Evolutionary conservation across 441 rosid genomes (phyloP).

Genomic region (Jatropha multifida): DNA sequence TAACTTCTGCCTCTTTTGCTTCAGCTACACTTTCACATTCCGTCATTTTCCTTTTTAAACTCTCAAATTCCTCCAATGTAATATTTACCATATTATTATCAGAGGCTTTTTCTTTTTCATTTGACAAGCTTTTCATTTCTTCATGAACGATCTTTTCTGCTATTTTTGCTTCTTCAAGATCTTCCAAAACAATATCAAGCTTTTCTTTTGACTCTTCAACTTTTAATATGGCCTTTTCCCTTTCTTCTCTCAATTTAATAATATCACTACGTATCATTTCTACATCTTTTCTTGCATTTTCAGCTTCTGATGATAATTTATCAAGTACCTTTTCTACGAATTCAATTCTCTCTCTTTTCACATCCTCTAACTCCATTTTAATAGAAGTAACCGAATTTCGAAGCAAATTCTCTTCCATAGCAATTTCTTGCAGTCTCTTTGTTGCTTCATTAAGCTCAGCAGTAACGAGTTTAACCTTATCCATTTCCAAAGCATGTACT

Average conservation of each 20-base stretch:
- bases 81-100: conserved; percentile 42
- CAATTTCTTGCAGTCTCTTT: conserved; percentile 50
- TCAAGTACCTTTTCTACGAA: conserved; percentile 36
- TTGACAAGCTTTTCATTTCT: conserved; percentile 49
- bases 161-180: conserved; percentile 52
- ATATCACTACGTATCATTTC: conserved; percentile 41
- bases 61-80: conserved; percentile 49
- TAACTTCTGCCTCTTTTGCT: conserved; percentile 43
- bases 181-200: conserved; percentile 39
- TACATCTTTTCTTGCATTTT: conserved; percentile 48
- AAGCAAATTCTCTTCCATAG: conserved; percentile 61
- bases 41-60: conserved; percentile 47
- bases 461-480: conserved; percentile 46
- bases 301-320: conserved; percentile 45
- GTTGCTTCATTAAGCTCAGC: conserved; percentile 69
- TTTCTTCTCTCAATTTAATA: conserved; percentile 44
- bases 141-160: conserved; percentile 49
- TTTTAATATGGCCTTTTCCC: conserved; percentile 35
- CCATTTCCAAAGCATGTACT: conserved; percentile 59
- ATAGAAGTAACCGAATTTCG: conserved; percentile 42
- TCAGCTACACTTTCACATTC: conserved; percentile 44
- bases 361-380: conserved; percentile 52
- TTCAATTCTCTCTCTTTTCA: conserved; percentile 39
- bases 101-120: conserved; percentile 25
- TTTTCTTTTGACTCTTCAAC: conserved; percentile 44